Conservation (phyloP, 345 rosid genomes). For the Moricandia moricandioides region DNA sequence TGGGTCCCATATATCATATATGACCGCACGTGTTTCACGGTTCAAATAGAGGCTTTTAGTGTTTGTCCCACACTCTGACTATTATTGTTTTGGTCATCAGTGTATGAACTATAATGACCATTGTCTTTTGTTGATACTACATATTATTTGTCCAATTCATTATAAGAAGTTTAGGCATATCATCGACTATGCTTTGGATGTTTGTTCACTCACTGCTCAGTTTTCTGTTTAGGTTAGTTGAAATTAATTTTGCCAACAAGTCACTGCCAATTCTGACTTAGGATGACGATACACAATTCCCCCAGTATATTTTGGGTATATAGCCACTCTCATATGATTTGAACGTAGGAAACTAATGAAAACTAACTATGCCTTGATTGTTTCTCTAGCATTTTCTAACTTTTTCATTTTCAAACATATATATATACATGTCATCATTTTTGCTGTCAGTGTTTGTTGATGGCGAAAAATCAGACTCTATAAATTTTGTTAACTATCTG, state of each 20-base stretch:
- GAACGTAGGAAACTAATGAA: neutral
- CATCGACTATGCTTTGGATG: neutral
- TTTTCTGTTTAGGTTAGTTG: neutral
- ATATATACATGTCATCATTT: no score
- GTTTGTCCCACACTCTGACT: neutral
- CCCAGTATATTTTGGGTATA: neutral
- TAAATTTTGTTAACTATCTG: neutral
- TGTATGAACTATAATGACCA: neutral
- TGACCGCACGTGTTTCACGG: conserved; percentile 13
- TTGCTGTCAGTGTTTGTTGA: no score
- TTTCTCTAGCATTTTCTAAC: neutral
- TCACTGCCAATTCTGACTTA: neutral
- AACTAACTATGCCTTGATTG: neutral
- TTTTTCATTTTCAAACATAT: neutral
- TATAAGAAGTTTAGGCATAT: neutral
- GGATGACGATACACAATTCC: neutral
- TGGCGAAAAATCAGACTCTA: neutral
- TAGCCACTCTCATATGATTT: neutral
- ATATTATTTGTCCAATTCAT: neutral
- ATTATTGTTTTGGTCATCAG: neutral
- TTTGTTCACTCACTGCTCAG: neutral
- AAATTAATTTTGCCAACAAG: neutral
- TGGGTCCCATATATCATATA: neutral
- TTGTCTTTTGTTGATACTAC: neutral
- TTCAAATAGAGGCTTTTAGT: neutral